A percentile compares a stretch with the other conserved stretches of the same genome.
These are phyloP conservation scores for Podospora pseudocomata DNA, from an alignment of 495 filamentous ascomycete species.

Conservation along the genomic window DNA sequence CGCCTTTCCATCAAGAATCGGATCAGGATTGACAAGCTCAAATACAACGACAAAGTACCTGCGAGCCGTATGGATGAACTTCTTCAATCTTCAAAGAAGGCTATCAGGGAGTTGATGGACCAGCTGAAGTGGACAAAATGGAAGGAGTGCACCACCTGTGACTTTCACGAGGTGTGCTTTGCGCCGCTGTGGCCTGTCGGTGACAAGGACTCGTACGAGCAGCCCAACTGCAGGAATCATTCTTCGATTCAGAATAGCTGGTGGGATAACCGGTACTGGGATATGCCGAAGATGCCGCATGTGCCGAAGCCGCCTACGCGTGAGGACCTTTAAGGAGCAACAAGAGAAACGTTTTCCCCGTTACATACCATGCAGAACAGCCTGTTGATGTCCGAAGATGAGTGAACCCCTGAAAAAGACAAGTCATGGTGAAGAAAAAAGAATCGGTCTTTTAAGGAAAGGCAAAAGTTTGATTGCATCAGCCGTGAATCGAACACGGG, in stretches of 20 bases:
- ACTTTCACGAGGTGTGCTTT: constrained; percentile 59
- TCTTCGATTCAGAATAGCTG: constrained; percentile 6
- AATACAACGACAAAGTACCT: neutral
- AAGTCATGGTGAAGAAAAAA: neutral
- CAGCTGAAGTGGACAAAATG: constrained; percentile 57
- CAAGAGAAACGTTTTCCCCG: neutral
- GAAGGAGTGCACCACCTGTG: constrained; percentile 57
- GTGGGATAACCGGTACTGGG: constrained; percentile 13
- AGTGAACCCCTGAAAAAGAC: neutral
- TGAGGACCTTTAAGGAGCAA: neutral
- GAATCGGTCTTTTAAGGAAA: neutral
- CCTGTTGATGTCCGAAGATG: no score
- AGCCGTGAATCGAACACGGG: constrained; percentile 53
- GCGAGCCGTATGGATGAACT: constrained; percentile 12
- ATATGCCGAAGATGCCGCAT: neutral
- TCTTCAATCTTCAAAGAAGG: constrained; percentile 5
- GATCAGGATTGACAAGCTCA: neutral
- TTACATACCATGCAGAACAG: neutral
- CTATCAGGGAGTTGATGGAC: constrained; percentile 24
- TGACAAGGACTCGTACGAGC: constrained; percentile 23
- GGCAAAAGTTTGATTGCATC: constrained; percentile 34
- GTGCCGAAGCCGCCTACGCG: neutral
- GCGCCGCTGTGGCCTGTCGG: constrained; percentile 65
- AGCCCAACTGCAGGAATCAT: constrained; percentile 21
- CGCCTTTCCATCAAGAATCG: constrained; percentile 27